Evolutionary conservation across 345 rosid genomes (phyloP).

Genomic region (Carallia brachiata): DNA sequence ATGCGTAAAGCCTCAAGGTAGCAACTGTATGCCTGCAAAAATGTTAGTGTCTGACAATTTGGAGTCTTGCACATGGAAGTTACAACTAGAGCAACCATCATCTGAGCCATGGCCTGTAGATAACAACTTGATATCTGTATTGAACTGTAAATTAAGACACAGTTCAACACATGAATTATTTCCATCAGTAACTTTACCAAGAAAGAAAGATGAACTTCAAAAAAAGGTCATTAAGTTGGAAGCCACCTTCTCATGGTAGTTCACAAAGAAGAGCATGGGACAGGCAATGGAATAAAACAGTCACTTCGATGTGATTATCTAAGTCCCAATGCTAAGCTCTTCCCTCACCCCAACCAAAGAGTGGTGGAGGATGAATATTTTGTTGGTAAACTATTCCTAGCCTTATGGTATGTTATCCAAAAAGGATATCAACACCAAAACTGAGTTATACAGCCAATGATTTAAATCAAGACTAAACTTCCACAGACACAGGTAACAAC

Average conservation of each 20-base stretch:
- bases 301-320: constrained; percentile 15
- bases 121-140: constrained; percentile 65
- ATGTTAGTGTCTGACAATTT: constrained; percentile 68
- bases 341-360: constrained; percentile 3
- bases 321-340: constrained; percentile 7
- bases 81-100: constrained; percentile 83
- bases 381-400: constrained; percentile 6
- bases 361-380: constrained; percentile 9
- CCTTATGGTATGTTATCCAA: constrained; percentile 6
- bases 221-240: constrained; percentile 14
- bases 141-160: constrained; percentile 59
- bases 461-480: constrained; percentile 2
- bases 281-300: constrained; percentile 23
- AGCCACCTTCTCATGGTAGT: constrained; percentile 21
- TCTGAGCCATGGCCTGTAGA: constrained; percentile 68
- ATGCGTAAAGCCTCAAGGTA: constrained; percentile 92
- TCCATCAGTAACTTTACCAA: constrained; percentile 57
- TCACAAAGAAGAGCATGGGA: constrained; percentile 17
- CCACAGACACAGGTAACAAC: neutral
- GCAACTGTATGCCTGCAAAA: constrained; percentile 98
- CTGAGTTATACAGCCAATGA: constrained; percentile 16
- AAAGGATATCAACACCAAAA: constrained; percentile 7
- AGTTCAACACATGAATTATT: constrained; percentile 61
- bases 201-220: constrained; percentile 31
- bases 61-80: constrained; percentile 64